phyloP scores from a whole-genome alignment of 805 yeast genomes.

The Yamadazyma takamatsuzukensis region DNA sequence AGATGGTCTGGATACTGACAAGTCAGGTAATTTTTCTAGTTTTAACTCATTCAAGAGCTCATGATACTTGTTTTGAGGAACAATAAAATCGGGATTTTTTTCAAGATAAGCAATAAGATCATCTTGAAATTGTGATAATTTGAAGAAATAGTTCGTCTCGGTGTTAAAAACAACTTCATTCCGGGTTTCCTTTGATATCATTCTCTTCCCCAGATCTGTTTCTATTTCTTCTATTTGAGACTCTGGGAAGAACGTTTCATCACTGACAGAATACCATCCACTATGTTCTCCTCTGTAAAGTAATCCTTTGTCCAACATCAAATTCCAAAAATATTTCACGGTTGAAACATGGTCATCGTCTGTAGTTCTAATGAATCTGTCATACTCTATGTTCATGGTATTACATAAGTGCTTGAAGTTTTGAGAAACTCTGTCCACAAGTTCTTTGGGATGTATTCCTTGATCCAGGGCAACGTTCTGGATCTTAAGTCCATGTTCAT shows the following conservation, averaged over 20 bases:
- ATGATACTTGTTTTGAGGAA: slow-evolving; percentile 55
- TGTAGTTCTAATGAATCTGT: slow-evolving; percentile 87
- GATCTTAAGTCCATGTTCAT: slow-evolving; percentile 94
- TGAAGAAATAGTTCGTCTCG: slow-evolving; percentile 87
- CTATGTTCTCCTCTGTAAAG: slow-evolving; percentile 80
- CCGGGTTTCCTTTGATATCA: slow-evolving; percentile 63
- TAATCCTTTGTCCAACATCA: slow-evolving; percentile 53
- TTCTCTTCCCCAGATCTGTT: slow-evolving; percentile 27
- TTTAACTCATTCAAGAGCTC: slow-evolving; percentile 59
- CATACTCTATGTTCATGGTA: slow-evolving; percentile 54
- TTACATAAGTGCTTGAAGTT: slow-evolving; percentile 64
- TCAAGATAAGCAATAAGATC: slow-evolving; percentile 48
- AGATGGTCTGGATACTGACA: slow-evolving; percentile 85
- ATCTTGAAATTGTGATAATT: slow-evolving; percentile 57
- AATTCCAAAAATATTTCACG: slow-evolving; percentile 68
- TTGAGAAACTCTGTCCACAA: slow-evolving; percentile 67
- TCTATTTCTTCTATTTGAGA: slow-evolving; percentile 52
- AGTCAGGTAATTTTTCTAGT: slow-evolving; percentile 49
- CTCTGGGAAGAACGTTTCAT: slow-evolving; percentile 91
- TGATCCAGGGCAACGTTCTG: slow-evolving; percentile 71
- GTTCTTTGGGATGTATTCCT: slow-evolving; percentile 50
- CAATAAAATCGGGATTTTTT: slow-evolving; percentile 54
- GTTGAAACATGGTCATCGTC: slow-evolving; percentile 71
- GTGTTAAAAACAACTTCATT: slow-evolving; percentile 70
- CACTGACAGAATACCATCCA: slow-evolving; percentile 95